These are phyloP conservation scores for Plasmopara viticola DNA, from an alignment of 352 stramenopile genomes.

Conservation along the genomic window DNA sequence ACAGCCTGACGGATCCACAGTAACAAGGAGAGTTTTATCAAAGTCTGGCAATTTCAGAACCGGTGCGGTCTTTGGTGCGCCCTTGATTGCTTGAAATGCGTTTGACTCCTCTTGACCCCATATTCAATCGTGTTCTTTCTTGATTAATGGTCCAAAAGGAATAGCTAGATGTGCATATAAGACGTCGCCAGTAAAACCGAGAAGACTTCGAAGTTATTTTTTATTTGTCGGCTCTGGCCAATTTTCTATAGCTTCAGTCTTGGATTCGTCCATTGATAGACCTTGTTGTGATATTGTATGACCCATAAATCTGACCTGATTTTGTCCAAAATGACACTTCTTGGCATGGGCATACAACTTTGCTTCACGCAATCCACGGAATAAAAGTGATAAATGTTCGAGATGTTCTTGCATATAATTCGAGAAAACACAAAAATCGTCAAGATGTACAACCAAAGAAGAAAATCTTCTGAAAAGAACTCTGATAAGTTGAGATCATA, in stretches of 20 bases:
- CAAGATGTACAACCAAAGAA: too few relatives aligned
- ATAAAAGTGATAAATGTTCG: too few relatives aligned
- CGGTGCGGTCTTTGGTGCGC: too few relatives aligned
- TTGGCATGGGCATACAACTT: too few relatives aligned
- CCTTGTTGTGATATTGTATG: conserved; percentile 5
- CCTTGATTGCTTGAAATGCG: not conserved
- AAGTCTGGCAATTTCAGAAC: too few relatives aligned
- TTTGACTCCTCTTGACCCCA: not conserved
- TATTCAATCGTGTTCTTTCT: conserved; percentile 1
- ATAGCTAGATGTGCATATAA: conserved; percentile 4
- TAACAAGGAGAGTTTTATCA: too few relatives aligned
- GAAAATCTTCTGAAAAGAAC: too few relatives aligned
- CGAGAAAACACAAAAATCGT: too few relatives aligned
- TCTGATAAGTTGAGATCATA: too few relatives aligned
- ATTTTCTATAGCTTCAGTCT: conserved; percentile 3
- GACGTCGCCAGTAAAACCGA: conserved; percentile 4
- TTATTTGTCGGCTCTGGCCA: not conserved
- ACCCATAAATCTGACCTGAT: not conserved
- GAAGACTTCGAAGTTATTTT: conserved; percentile 2
- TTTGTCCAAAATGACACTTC: conserved; percentile 4
- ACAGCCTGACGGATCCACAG: too few relatives aligned
- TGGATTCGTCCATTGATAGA: conserved; percentile 1
- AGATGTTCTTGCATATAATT: too few relatives aligned
- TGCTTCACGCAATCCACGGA: too few relatives aligned
- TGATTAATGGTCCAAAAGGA: conserved; percentile 3